phyloP scores from a whole-genome alignment of 805 yeast species.

The Wickerhamomyces sydowiorum region DNA sequence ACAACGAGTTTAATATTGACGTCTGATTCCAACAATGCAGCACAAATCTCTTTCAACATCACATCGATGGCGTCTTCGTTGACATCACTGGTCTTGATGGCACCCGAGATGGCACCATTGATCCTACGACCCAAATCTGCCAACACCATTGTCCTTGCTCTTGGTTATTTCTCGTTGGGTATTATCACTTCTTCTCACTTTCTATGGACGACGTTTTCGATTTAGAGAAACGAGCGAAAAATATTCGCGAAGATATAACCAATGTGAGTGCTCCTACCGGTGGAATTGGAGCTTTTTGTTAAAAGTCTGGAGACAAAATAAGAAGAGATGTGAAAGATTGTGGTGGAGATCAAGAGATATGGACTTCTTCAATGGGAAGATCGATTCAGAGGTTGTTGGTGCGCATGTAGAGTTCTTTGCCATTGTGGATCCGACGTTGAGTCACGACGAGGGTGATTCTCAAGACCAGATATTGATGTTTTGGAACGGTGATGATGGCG shows the following conservation, averaged over 20 bases:
- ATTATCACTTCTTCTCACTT: too few species aligned
- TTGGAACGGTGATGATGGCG: slow-evolving; percentile 16
- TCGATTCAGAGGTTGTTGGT: slow-evolving; percentile 8
- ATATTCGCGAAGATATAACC: too few species aligned
- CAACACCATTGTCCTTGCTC: slow-evolving; percentile 48
- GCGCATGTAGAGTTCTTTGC: slow-evolving; percentile 24
- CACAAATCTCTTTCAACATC: slow-evolving; percentile 82
- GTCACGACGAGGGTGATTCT: slow-evolving; percentile 25
- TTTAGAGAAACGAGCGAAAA: too few species aligned
- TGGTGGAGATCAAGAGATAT: slow-evolving; percentile 6
- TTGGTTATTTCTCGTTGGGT: slow-evolving; percentile 4
- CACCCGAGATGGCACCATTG: slow-evolving; percentile 64
- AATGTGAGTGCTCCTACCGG: too few species aligned
- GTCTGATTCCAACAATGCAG: slow-evolving; percentile 90
- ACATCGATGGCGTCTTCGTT: slow-evolving; percentile 59
- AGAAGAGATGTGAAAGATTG: background rate
- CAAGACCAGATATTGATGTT: slow-evolving; percentile 29
- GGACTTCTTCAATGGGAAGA: slow-evolving; percentile 17
- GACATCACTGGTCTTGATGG: slow-evolving; percentile 48
- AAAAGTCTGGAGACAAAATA: background rate
- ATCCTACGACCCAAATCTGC: slow-evolving; percentile 77
- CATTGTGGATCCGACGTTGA: slow-evolving; percentile 33
- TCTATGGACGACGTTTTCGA: too few species aligned
- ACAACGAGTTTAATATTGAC: slow-evolving; percentile 85
- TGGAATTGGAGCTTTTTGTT: too few species aligned